phyloP scores from a whole-genome alignment of 441 rosid genomes.

The Populus trichocarpa region DNA sequence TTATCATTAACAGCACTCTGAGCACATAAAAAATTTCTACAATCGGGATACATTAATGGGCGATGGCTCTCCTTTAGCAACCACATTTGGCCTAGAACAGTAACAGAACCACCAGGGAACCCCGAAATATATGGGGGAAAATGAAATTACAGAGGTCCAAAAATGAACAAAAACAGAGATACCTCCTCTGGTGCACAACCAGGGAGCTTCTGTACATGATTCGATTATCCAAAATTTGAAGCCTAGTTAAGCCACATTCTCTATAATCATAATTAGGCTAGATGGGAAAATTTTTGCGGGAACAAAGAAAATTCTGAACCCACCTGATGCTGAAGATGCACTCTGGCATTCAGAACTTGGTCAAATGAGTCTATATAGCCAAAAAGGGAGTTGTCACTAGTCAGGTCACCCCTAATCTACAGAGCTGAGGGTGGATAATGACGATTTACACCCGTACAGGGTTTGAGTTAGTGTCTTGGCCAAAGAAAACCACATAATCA shows the following conservation, averaged over 20 bases:
- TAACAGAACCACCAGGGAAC: slow-evolving; percentile 11
- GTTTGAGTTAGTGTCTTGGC: slow-evolving; percentile 42
- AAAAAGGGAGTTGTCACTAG: slow-evolving; percentile 21
- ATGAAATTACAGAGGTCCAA: slow-evolving; percentile 25
- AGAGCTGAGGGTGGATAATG: no score
- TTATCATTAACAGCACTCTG: not conserved
- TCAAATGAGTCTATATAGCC: slow-evolving; percentile 33
- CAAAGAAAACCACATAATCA: slow-evolving; percentile 30
- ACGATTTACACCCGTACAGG: slow-evolving; percentile 29
- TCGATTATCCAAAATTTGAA: slow-evolving; percentile 40
- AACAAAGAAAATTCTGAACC: slow-evolving; percentile 1
- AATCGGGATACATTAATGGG: slow-evolving; percentile 4
- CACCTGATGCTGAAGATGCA: slow-evolving; percentile 24
- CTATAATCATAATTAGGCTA: slow-evolving; percentile 24
- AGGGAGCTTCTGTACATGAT: slow-evolving; percentile 25
- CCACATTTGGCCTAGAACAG: slow-evolving; percentile 15
- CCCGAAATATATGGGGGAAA: slow-evolving; percentile 15
- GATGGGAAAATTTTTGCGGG: slow-evolving; percentile 23
- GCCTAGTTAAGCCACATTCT: slow-evolving; percentile 30
- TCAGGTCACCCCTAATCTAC: slow-evolving; percentile 51
- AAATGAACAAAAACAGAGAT: slow-evolving; percentile 31
- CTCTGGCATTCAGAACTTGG: slow-evolving; percentile 19
- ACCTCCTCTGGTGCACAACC: slow-evolving; percentile 19
- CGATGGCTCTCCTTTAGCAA: slow-evolving; percentile 16
- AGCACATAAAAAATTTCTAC: slow-evolving; percentile 21